Evolutionary conservation across 2,329 filamentous ascomycete species (phyloP), one percentile per base, ranked within the genome.

Genomic region (Aspergillus texensis): DNA sequence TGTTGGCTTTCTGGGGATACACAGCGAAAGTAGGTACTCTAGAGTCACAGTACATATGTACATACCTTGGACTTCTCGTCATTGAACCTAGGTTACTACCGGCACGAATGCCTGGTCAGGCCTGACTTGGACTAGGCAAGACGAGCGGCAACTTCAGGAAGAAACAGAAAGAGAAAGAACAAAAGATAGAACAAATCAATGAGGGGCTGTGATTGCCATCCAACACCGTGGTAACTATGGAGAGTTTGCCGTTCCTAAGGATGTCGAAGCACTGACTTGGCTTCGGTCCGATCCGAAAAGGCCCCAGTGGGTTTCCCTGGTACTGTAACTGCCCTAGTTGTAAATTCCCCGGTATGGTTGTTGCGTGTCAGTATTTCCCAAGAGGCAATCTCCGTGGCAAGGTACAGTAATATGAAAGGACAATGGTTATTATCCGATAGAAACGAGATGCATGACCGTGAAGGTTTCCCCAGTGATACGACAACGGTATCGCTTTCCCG

Each of bases 261-360:
- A 21, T 26, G 14, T 36, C 6, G 30, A 54, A 36, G 52, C 52
- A 26, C 52, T 39, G n/a, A 6, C 34, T 19, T 43, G 32, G 28
- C 46, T 60, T 66, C 68, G 68, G 66, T 61, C 68, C 67, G 68
- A 62, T 66, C 68, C 66, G 67, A 65, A 60, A 45, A 45, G 45
- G 39, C 62, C 50, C 64, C 57, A 64, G 60, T 63, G 11, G 28
- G 60, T 63, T 41, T 66, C 64, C 66, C 64, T 63, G 66, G 66
- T 61, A 58, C 59, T 16, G 55, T 56, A 41, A 16, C 12, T 36
- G 28, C 39, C 50, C 16, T 16, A 16, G 12, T 41, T n/a, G 16
- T 41, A 6, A 21, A 21, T 52, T 26, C 10, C 26, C 3, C 6
- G 3, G 12, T 48, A 30, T 30, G n/a, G 14, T 11, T 48, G 16